Percentiles rank a stretch among this genome's conserved stretches.
Evolutionary conservation across 2,329 filamentous ascomycete genomes (phyloP).

Genomic region (Neocucurbitaria cava): DNA sequence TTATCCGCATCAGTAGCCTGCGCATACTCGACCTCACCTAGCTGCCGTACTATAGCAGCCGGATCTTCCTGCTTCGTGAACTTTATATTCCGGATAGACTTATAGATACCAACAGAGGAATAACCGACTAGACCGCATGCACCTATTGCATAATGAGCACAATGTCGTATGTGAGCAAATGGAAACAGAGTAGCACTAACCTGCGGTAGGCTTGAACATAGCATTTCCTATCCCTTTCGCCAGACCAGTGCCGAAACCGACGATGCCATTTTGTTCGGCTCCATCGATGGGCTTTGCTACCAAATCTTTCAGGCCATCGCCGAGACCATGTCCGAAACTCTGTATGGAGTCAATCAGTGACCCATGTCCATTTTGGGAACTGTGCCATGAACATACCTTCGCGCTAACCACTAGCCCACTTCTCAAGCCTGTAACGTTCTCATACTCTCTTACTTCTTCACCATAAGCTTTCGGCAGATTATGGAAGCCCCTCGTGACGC

Average conservation of each 20-base stretch:
- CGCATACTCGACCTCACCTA: conserved; percentile 26
- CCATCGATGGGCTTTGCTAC: conserved; percentile 78
- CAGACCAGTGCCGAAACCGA: conserved; percentile 76
- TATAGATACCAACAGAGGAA: conserved; percentile 67
- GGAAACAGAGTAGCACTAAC: conserved; percentile 48
- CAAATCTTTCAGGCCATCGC: conserved; percentile 78
- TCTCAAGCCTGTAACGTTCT: conserved; percentile 76
- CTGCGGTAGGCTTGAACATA: conserved; percentile 69
- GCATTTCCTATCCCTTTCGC: conserved; percentile 76
- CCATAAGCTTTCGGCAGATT: conserved; percentile 85
- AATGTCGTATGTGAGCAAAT: not conserved
- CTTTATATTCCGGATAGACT: conserved; percentile 54
- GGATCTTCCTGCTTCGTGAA: conserved; percentile 17
- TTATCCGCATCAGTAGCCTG: conserved; percentile 24
- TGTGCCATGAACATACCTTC: conserved; percentile 53
- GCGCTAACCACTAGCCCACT: conserved; percentile 77
- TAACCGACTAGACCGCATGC: conserved; percentile 66
- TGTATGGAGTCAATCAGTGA: conserved; percentile 26
- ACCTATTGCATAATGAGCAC: conserved; percentile 45
- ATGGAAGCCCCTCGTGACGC: conserved; percentile 81
- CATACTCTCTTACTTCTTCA: conserved; percentile 75
- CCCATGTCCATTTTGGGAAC: not conserved
- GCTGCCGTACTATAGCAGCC: conserved; percentile 10
- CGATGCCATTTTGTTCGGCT: conserved; percentile 65
- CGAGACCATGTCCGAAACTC: conserved; percentile 77